These are phyloP conservation scores for Diplocarpon rosae DNA, from an alignment of 2,329 filamentous ascomycete genomes.

Conservation along the genomic window DNA sequence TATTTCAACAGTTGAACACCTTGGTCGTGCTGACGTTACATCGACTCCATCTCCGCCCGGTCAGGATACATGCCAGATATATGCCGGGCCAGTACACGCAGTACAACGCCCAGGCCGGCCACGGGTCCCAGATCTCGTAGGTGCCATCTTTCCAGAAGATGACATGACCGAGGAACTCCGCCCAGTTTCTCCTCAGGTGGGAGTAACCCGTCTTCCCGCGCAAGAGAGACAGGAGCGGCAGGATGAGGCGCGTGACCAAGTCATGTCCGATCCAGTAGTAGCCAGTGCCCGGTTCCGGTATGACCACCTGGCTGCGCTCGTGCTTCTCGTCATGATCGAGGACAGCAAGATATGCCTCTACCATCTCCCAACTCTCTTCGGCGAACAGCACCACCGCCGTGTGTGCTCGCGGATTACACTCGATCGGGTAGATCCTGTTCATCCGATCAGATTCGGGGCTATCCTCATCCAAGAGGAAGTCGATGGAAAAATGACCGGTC, in stretches of 20 bases:
- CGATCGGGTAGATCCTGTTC: conserved; percentile 49
- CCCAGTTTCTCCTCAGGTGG: conserved; percentile 16
- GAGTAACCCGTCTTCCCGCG: conserved; percentile 14
- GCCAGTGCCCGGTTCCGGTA: conserved; percentile 22
- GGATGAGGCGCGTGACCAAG: conserved; percentile 39
- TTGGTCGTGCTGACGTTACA: conserved; percentile 58
- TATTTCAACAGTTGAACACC: conserved; percentile 33
- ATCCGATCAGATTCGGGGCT: conserved; percentile 15
- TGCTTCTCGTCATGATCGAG: conserved; percentile 23
- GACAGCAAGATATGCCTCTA: conserved; percentile 39
- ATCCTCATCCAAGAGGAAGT: conserved; percentile 50
- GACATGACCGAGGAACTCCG: conserved; percentile 30
- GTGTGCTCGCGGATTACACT: conserved; percentile 60
- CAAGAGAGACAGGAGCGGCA: conserved; percentile 32
- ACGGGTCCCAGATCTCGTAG: conserved; percentile 42
- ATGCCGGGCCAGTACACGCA: conserved; percentile 43
- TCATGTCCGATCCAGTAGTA: conserved; percentile 61
- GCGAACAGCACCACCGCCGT: conserved; percentile 54
- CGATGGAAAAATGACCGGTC: conserved; percentile 65
- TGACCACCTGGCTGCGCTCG: not conserved
- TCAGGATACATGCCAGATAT: conserved; percentile 36
- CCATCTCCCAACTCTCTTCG: conserved; percentile 31
- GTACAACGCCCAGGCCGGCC: conserved; percentile 45
- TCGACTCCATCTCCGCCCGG: conserved; percentile 46
- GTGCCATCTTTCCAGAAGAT: conserved; percentile 43